Percentiles rank a stretch among this genome's conserved stretches.
Evolutionary conservation across 2,329 filamentous ascomycete genomes (phyloP).

Genomic region (Neoascochyta sp.): DNA sequence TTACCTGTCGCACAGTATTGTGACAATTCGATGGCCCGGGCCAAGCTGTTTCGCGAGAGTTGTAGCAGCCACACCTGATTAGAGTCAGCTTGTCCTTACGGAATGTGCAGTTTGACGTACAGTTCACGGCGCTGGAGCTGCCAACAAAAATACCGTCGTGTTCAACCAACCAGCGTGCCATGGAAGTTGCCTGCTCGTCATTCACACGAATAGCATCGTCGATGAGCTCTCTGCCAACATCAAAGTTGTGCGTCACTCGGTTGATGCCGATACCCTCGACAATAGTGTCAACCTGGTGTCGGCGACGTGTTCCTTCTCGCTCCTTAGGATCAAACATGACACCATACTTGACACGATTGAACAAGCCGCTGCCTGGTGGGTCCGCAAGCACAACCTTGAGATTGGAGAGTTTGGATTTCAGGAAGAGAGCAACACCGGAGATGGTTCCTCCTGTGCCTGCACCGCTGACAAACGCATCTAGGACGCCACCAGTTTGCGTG

Average conservation of each 20-base stretch:
- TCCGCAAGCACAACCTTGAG: slow-evolving; percentile 80
- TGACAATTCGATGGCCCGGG: slow-evolving; percentile 63
- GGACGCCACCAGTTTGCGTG: slow-evolving; percentile 65
- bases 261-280: slow-evolving; percentile 97
- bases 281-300: slow-evolving; percentile 90
- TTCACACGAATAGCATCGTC: slow-evolving; percentile 87
- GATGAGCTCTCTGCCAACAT: slow-evolving; percentile 77
- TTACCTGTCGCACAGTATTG: slow-evolving; percentile 69
- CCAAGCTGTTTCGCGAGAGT: slow-evolving; percentile 64
- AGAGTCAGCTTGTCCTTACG: slow-evolving; percentile 12
- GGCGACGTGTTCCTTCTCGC: slow-evolving; percentile 80
- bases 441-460: slow-evolving; percentile 94
- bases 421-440: slow-evolving; percentile 75
- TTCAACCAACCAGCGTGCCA: slow-evolving; percentile 96
- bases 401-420: slow-evolving; percentile 68
- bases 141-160: slow-evolving; percentile 93
- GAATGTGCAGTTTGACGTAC: slow-evolving; percentile 44
- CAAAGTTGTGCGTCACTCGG: slow-evolving; percentile 88
- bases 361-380: slow-evolving; percentile 88
- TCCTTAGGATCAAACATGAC: slow-evolving; percentile 94
- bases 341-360: slow-evolving; percentile 85
- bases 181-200: slow-evolving; percentile 82
- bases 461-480: slow-evolving; percentile 89
- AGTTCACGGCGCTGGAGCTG: slow-evolving; percentile 95
- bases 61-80: slow-evolving; percentile 62